These are phyloP conservation scores for Mycosphaerella sp. DNA, from an alignment of 2,329 filamentous ascomycete species.

Conservation along the genomic window DNA sequence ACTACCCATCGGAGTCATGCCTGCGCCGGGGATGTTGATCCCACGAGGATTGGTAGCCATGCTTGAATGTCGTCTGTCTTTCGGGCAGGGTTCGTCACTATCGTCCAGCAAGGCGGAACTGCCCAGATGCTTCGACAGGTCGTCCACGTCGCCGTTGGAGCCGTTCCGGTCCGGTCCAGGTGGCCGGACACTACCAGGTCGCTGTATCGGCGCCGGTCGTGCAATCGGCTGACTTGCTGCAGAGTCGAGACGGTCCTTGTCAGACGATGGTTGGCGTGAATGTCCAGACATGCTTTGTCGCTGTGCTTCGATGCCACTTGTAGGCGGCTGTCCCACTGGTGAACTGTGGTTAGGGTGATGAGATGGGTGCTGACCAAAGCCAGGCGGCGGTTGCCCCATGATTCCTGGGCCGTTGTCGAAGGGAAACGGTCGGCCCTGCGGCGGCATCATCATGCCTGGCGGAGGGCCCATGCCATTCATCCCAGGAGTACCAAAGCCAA, in stretches of 20 bases:
- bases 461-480: constrained; percentile 45
- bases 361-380: constrained; percentile 45
- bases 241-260: constrained; percentile 54
- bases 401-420: constrained; percentile 41
- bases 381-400: constrained; percentile 40
- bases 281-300: constrained; percentile 47
- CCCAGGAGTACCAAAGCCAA: constrained; percentile 49
- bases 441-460: constrained; percentile 51
- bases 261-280: constrained; percentile 66
- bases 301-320: constrained; percentile 31
- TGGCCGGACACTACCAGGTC: constrained; percentile 66
- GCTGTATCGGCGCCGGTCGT: constrained; percentile 78
- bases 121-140: constrained; percentile 60
- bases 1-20: constrained; percentile 27
- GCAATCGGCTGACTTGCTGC: constrained; percentile 65
- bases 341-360: constrained; percentile 28
- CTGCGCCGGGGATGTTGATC: constrained; percentile 28
- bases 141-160: constrained; percentile 49
- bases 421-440: constrained; percentile 46
- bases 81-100: constrained; percentile 57
- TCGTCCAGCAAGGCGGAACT: constrained; percentile 80
- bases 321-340: constrained; percentile 31
- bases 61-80: constrained; percentile 35
- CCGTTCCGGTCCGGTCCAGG: constrained; percentile 35
- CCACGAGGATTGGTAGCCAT: constrained; percentile 28